Base-by-base conservation (phyloP, 768 basidiomycete genomes). In the Leucogyrophana mollusca region DNA sequence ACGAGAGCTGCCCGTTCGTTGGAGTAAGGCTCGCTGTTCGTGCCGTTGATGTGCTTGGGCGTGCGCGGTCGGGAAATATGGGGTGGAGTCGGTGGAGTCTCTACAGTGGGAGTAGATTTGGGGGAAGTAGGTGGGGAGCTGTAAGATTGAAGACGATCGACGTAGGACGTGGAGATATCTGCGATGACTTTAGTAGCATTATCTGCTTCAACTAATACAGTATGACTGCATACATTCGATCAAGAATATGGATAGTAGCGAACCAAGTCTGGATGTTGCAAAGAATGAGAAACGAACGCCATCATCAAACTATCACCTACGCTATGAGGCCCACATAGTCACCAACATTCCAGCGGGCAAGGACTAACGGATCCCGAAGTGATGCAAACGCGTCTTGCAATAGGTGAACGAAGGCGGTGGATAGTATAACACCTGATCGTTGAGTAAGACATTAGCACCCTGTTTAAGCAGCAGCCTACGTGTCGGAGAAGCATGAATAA, bases 361-460 rank as follows among this genome's bases (percentile, higher is more conserved):
- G 73, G 13, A 87, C 73, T 3, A 53, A 57, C 0, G 72, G 70
- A 45, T 74, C 67, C 34, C 69, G 69, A 2, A 91, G 70, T 0
- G 78, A 74, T 45, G 76, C 74, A 56, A 88, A 90, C 0, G 87
- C 80, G 47, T 90, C 88, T 52, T 87, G 84, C 10, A 92, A 70
- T 8, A 92, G 71, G 60, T 92, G 90, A 14, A 85, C 82, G 54
- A 92, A 92, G 0, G 87, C 89, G 0, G 90, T 92, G 3, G 89
- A 82, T 4, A 92, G 62, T 25, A 92, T 92, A 11, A 89, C 87
- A 9, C 88, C 88, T 78, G 47, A n/a, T 18, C 5, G 14, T 7
- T 30, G 27, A 30, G 27, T 13, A 30, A 7, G 6, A 30, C 27
- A 13, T 30, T 30, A 30, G 7, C 6, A 30, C 27, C 13, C 6